These are phyloP conservation scores for Lepidium africanum DNA, from an alignment of 345 rosid genomes.

Conservation along the genomic window DNA sequence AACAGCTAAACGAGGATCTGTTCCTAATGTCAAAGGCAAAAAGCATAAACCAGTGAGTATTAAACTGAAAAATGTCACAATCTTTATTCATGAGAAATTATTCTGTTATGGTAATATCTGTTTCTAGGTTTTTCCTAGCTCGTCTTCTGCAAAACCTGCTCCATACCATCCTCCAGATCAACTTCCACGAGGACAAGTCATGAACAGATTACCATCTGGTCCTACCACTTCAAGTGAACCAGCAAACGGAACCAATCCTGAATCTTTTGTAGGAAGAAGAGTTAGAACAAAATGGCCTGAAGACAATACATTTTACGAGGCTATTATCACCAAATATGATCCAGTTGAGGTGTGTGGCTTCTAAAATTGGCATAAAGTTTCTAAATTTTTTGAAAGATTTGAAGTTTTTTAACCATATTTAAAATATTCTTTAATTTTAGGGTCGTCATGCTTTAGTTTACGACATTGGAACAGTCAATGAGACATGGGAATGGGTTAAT, in stretches of 20 bases:
- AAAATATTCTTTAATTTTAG: conserved; percentile 25
- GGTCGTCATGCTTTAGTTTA: conserved; percentile 84
- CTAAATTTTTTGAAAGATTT: neutral
- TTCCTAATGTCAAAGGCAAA: conserved; percentile 53
- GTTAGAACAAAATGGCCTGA: conserved; percentile 92
- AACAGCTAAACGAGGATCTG: conserved; percentile 51
- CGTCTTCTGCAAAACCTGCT: conserved; percentile 51
- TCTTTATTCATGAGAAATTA: neutral
- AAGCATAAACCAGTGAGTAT: conserved; percentile 69
- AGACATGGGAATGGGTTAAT: conserved; percentile 96
- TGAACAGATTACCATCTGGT: conserved; percentile 50
- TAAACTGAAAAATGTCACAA: neutral
- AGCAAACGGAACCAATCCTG: conserved; percentile 39
- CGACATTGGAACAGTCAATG: conserved; percentile 58
- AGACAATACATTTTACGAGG: conserved; percentile 88
- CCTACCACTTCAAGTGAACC: conserved; percentile 38
- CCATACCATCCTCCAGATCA: conserved; percentile 51
- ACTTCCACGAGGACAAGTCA: conserved; percentile 49
- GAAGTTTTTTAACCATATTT: neutral
- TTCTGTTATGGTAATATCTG: neutral
- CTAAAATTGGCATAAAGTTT: conserved; percentile 9
- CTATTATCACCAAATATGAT: conserved; percentile 64
- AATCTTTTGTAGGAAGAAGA: conserved; percentile 55
- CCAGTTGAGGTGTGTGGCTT: conserved; percentile 44
- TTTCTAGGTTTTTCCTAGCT: conserved; percentile 52